phyloP scores from a whole-genome alignment of 176 grass and related monocot species.

The Hsuehochloa calcarea region DNA sequence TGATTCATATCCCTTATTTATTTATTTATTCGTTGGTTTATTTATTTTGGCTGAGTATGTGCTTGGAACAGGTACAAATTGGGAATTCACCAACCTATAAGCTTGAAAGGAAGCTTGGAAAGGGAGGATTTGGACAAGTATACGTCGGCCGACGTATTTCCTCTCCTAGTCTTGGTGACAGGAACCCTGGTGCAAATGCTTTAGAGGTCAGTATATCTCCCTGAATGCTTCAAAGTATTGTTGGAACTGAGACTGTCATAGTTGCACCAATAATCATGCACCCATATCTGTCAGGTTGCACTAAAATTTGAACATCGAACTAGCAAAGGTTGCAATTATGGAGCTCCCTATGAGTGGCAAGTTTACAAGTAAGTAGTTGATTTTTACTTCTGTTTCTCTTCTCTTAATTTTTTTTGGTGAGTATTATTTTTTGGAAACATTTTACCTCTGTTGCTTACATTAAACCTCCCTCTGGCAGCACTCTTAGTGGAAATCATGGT shows the following conservation, averaged over 20 bases:
- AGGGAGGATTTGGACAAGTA: slow-evolving; percentile 99
- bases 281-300: slow-evolving; percentile 63
- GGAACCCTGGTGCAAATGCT: slow-evolving; percentile 66
- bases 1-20: background rate
- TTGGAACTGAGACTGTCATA: slow-evolving; percentile 19
- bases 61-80: slow-evolving; percentile 69
- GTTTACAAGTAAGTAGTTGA: slow-evolving; percentile 74
- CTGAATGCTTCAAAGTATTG: slow-evolving; percentile 8
- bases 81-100: slow-evolving; percentile 76
- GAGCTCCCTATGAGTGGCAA: slow-evolving; percentile 96
- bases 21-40: background rate
- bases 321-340: slow-evolving; percentile 89
- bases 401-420: background rate
- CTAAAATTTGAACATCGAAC: slow-evolving; percentile 92
- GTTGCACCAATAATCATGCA: slow-evolving; percentile 15
- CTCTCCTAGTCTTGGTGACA: slow-evolving; percentile 44
- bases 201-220: slow-evolving; percentile 63
- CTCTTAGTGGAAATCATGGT: slow-evolving; percentile 90
- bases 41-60: background rate
- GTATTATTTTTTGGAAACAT: slow-evolving; percentile 1
- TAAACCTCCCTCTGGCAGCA: slow-evolving; percentile 53
- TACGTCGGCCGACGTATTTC: slow-evolving; percentile 74
- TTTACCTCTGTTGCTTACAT: slow-evolving; percentile 17
- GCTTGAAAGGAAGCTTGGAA: slow-evolving; percentile 91
- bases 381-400: background rate